These are phyloP conservation scores for Thymus quinquecostatus DNA, from an alignment of 257 asterid genomes.

Conservation along the genomic window DNA sequence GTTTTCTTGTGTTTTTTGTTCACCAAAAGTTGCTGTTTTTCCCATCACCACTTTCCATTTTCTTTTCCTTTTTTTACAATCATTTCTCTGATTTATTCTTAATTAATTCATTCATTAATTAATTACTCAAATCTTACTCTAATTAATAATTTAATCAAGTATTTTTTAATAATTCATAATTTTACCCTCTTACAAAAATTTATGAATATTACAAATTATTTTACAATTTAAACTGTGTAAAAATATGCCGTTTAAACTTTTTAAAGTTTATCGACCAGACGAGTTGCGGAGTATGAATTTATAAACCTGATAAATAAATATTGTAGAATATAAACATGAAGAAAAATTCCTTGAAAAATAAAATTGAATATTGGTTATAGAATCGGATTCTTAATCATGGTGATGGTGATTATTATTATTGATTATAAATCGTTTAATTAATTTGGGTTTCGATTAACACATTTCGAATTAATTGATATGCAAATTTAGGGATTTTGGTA, in stretches of 20 bases:
- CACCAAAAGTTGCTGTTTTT: slow-evolving; percentile 33
- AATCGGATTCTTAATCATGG: slow-evolving; percentile 1
- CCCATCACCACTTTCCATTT: slow-evolving; percentile 13
- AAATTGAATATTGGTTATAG: background rate
- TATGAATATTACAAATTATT: no score
- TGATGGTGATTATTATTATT: background rate
- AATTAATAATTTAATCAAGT: no score
- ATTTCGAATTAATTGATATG: background rate
- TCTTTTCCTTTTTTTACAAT: background rate
- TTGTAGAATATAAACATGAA: background rate
- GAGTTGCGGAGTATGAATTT: no score
- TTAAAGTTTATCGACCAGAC: no score
- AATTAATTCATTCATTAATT: background rate
- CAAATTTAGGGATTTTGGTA: background rate
- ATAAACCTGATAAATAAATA: no score
- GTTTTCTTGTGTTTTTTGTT: slow-evolving; percentile 35
- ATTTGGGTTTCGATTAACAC: no score
- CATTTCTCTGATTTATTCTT: background rate
- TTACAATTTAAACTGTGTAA: no score
- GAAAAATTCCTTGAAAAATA: no score
- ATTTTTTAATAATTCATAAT: no score
- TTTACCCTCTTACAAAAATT: no score
- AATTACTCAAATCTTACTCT: background rate
- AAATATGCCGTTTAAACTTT: no score
- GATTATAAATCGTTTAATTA: background rate